These are phyloP conservation scores for Geotrichum carabidarum DNA, from an alignment of 1,139 yeast genomes.

Conservation along the genomic window DNA sequence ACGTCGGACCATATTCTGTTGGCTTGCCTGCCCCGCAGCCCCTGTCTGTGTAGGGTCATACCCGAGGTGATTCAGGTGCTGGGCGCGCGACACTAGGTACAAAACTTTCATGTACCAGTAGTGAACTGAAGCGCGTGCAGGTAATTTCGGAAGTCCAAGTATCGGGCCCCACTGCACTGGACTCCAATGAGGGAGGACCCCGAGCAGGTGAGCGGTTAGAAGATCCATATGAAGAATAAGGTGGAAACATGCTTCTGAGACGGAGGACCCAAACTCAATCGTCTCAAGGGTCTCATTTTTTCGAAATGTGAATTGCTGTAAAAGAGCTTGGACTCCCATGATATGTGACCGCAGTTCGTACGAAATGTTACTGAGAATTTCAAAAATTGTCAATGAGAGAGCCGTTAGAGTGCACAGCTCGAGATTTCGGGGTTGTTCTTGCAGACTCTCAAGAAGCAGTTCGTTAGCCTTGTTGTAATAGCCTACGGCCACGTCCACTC, in stretches of 20 bases:
- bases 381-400: conserved; percentile 10
- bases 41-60: conserved; percentile 9
- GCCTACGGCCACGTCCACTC: conserved; percentile 3
- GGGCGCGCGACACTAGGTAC: conserved; percentile 11
- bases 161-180: conserved; percentile 17
- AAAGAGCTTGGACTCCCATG: conserved; percentile 9
- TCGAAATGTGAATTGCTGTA: conserved; percentile 12
- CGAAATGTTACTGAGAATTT: conserved; percentile 9
- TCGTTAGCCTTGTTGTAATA: conserved; percentile 14
- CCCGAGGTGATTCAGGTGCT: conserved; percentile 11
- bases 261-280: conserved; percentile 10
- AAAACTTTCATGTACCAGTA: conserved; percentile 6
- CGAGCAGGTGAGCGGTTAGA: conserved; percentile 9
- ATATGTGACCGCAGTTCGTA: conserved; percentile 13
- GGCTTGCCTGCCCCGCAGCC: neutral
- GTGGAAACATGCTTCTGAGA: conserved; percentile 17
- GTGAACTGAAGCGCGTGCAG: neutral
- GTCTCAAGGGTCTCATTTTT: conserved; percentile 2
- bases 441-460: conserved; percentile 3
- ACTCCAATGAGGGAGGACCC: conserved; percentile 12
- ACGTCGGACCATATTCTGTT: conserved; percentile 1
- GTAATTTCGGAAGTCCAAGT: neutral
- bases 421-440: conserved; percentile 12
- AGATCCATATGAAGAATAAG: conserved; percentile 12
- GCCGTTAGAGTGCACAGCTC: conserved; percentile 17